Percentiles rank a stretch among this genome's conserved stretches.
These are phyloP conservation scores for Pascua sp. DNA, from an alignment of 1,284 basidiomycete genomes.

Conservation along the genomic window DNA sequence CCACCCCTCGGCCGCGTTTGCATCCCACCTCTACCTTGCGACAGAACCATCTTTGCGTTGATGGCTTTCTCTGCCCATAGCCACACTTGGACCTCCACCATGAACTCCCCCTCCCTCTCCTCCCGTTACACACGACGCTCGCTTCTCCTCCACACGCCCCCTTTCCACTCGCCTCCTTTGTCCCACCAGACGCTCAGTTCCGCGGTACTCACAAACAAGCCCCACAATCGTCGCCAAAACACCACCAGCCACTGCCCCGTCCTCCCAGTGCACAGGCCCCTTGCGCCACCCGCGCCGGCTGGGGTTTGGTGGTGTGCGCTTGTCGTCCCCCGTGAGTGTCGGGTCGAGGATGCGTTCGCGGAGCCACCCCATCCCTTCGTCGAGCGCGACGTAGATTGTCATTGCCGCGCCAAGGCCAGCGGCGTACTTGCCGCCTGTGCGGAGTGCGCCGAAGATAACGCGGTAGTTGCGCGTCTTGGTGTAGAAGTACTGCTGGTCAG, in stretches of 20 bases:
- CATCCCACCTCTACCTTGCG: too few species aligned
- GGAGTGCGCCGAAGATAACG: slow-evolving; percentile 35
- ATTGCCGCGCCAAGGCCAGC: slow-evolving; percentile 35
- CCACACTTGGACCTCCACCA: too few species aligned
- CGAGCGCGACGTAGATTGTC: slow-evolving; percentile 31
- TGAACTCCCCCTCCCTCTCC: neutral
- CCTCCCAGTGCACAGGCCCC: slow-evolving; percentile 34
- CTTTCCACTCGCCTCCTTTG: too few species aligned
- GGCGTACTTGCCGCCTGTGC: slow-evolving; percentile 36
- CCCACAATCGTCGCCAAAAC: slow-evolving; percentile 34
- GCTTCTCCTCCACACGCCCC: too few species aligned
- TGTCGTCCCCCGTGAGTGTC: slow-evolving; percentile 4
- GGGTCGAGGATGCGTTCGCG: slow-evolving; percentile 25
- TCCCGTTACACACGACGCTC: neutral
- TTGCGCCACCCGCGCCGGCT: slow-evolving; percentile 31
- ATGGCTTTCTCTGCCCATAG: too few species aligned
- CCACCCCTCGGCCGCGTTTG: too few species aligned
- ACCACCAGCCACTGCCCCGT: slow-evolving; percentile 41
- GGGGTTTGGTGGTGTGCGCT: slow-evolving; percentile 8
- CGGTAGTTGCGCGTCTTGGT: slow-evolving; percentile 50
- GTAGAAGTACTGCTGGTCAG: slow-evolving; percentile 46
- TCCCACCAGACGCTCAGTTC: too few species aligned
- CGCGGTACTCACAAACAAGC: slow-evolving; percentile 31
- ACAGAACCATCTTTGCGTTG: too few species aligned
- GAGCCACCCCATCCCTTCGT: slow-evolving; percentile 38